Evolutionary conservation across 306 rosid genomes (phyloP).

Genomic region (Luffa aegyptiaca): DNA sequence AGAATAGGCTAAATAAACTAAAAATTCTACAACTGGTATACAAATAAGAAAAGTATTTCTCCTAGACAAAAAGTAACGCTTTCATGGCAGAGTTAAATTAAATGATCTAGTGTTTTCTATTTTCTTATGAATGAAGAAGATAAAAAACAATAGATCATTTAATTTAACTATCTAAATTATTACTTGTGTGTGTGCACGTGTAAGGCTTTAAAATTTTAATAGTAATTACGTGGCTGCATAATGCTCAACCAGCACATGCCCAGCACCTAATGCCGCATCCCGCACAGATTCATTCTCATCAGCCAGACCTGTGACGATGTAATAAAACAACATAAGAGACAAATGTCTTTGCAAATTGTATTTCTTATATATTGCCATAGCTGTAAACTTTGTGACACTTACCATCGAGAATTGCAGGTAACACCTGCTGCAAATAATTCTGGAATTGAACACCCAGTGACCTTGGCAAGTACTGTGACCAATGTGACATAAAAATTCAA

Average conservation of each 20-base stretch:
- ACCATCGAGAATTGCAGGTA: constrained; percentile 97
- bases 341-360: neutral
- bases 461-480: constrained; percentile 75
- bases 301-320: constrained; percentile 62
- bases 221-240: constrained; percentile 74
- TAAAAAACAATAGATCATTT: neutral
- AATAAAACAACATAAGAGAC: neutral
- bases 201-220: neutral
- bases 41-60: neutral
- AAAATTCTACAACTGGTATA: neutral
- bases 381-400: neutral
- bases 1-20: neutral
- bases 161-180: neutral
- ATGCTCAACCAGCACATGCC: constrained; percentile 94
- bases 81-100: neutral
- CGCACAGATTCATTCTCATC: constrained; percentile 99
- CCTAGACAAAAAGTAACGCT: neutral
- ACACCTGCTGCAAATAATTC: constrained; percentile 80
- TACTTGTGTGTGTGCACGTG: neutral
- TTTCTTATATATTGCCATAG: neutral
- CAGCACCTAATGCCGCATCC: constrained; percentile 97
- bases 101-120: too few species aligned
- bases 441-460: constrained; percentile 86
- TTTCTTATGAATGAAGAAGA: neutral
- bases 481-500: neutral